A percentile compares a stretch with the other conserved stretches of the same genome.
Evolutionary conservation across 805 yeast species (phyloP).

Genomic region (Torulaspora gathmanii): DNA sequence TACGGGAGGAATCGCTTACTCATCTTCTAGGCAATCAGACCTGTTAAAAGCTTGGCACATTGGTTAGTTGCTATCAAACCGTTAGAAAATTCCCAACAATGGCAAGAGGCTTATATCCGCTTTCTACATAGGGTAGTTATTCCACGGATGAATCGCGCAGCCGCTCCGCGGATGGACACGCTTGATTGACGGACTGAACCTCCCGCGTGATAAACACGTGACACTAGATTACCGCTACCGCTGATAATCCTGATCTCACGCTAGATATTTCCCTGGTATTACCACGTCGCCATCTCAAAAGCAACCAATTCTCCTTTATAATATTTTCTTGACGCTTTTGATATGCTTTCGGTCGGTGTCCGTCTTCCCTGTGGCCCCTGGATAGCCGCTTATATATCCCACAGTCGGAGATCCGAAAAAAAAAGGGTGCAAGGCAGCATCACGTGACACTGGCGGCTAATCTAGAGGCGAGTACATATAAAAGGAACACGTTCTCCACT

Average conservation of each 20-base stretch:
- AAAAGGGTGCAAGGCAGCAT: neutral
- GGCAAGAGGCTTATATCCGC: neutral
- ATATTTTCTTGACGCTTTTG: no score
- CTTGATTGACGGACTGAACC: no score
- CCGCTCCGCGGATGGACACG: neutral
- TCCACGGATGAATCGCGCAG: neutral
- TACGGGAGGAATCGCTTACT: neutral
- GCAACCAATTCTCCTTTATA: no score
- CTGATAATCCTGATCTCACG: neutral
- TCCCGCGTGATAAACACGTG: neutral
- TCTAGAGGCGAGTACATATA: neutral
- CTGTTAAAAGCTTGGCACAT: neutral
- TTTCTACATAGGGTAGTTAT: neutral
- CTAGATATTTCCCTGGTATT: no score
- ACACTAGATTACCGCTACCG: neutral
- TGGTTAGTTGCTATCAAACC: neutral
- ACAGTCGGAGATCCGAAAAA: neutral
- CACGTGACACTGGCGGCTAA: neutral
- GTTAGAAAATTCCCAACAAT: no score
- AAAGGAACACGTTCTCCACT: neutral
- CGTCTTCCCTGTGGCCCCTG: neutral
- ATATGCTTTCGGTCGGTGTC: no score
- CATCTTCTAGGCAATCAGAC: neutral
- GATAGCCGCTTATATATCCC: constrained; percentile 1
- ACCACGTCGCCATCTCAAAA: neutral